Conservation (phyloP, 805 yeast species). For the Kazachstania martiniae region DNA sequence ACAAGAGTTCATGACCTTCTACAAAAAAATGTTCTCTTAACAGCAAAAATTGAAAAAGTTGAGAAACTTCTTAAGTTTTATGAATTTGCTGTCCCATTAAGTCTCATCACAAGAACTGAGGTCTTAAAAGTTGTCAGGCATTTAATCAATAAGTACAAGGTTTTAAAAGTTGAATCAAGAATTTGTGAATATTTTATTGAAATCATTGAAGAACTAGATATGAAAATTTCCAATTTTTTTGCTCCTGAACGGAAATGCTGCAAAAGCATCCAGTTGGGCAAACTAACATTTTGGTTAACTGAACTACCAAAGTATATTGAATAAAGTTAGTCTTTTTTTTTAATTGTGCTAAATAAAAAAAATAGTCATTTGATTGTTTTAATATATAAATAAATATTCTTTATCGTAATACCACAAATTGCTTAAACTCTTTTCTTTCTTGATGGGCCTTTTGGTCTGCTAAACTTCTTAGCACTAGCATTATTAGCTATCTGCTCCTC, state of each 20-base stretch:
- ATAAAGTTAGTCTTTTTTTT: not conserved
- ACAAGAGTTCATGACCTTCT: constrained; percentile 28
- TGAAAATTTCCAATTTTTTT: not conserved
- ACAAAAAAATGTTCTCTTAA: constrained; percentile 8
- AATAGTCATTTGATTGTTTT: too few species aligned
- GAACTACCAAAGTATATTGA: too few species aligned
- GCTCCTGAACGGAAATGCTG: not conserved
- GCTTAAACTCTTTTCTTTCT: constrained; percentile 29
- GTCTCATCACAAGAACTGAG: constrained; percentile 39
- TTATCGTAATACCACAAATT: too few species aligned
- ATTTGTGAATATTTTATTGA: not conserved
- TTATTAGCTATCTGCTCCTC: constrained; percentile 11
- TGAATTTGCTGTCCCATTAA: constrained; percentile 42
- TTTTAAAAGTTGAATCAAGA: not conserved
- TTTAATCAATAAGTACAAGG: constrained; percentile 36
- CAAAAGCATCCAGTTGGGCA: too few species aligned
- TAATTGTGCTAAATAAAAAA: too few species aligned
- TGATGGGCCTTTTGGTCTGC: constrained; percentile 66
- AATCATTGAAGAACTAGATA: not conserved
- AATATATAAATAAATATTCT: too few species aligned
- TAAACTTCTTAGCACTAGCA: constrained; percentile 26
- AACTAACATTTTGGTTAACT: too few species aligned
- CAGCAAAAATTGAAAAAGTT: constrained; percentile 6
- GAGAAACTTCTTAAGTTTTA: constrained; percentile 30
- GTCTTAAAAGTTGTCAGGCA: constrained; percentile 36